Conservation (phyloP, 1,284 basidiomycete species). For the Malassezia sp. region DNA sequence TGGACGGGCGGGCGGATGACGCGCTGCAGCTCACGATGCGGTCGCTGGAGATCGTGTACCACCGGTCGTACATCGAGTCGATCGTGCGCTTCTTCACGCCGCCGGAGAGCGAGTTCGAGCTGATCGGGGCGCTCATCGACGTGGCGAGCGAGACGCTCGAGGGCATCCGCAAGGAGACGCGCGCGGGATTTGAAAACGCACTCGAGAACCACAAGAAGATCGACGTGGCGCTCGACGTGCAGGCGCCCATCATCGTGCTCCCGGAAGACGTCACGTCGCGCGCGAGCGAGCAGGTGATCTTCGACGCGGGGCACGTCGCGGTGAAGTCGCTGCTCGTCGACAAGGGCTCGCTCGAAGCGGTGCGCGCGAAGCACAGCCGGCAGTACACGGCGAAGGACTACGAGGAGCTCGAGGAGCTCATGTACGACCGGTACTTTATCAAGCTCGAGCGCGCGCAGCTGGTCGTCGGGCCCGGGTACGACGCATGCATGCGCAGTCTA, state of each 20-base stretch:
- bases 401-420: slow-evolving; percentile 72
- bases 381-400: slow-evolving; percentile 84
- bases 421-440: slow-evolving; percentile 88
- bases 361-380: slow-evolving; percentile 73
- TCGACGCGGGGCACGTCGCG: slow-evolving; percentile 94
- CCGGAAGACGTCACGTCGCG: slow-evolving; percentile 71
- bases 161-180: slow-evolving; percentile 83
- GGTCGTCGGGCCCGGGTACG: slow-evolving; percentile 72
- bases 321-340: slow-evolving; percentile 81
- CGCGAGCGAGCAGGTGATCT: slow-evolving; percentile 71
- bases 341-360: slow-evolving; percentile 66
- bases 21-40: slow-evolving; percentile 81
- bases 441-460: slow-evolving; percentile 82
- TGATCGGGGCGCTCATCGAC: slow-evolving; percentile 60
- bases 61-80: slow-evolving; percentile 83
- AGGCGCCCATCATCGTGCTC: slow-evolving; percentile 92
- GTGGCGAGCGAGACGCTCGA: slow-evolving; percentile 90
- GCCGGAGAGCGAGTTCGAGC: slow-evolving; percentile 86
- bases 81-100: slow-evolving; percentile 88
- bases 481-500: slow-evolving; percentile 58
- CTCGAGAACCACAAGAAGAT: slow-evolving; percentile 87
- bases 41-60: slow-evolving; percentile 96
- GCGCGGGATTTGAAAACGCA: slow-evolving; percentile 87
- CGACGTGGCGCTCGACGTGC: slow-evolving; percentile 88
- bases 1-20: slow-evolving; percentile 85